These are phyloP conservation scores for Azolla pinnata DNA, from an alignment of 75 land plant genomes.

Conservation along the genomic window DNA sequence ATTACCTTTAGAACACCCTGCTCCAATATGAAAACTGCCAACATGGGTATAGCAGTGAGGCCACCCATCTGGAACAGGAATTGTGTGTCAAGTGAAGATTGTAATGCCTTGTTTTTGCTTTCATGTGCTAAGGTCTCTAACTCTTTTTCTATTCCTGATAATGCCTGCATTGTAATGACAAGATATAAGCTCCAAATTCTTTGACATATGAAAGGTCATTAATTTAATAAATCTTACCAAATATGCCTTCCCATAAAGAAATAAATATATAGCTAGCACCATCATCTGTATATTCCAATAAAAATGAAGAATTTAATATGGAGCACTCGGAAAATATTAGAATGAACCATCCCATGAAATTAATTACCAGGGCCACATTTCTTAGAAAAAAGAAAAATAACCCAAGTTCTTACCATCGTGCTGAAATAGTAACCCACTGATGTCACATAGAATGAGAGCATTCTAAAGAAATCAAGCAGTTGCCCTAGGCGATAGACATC, in stretches of 20 bases:
- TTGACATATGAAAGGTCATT: background rate
- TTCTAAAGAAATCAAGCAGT: conserved; percentile 89
- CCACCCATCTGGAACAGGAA: conserved; percentile 89
- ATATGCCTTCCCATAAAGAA: conserved; percentile 93
- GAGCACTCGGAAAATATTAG: no score
- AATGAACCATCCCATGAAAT: background rate
- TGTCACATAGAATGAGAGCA: conserved; percentile 83
- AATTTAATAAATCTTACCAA: conserved; percentile 45
- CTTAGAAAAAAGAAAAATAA: conserved; percentile 2
- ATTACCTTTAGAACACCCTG: conserved; percentile 61
- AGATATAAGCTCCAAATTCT: background rate
- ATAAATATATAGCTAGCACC: conserved; percentile 65
- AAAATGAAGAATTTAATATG: background rate
- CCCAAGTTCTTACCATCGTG: conserved; percentile 57
- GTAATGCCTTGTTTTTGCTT: conserved; percentile 44
- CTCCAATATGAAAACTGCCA: conserved; percentile 82
- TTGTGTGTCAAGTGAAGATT: conserved; percentile 68
- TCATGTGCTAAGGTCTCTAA: conserved; percentile 32
- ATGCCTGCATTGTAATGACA: conserved; percentile 42
- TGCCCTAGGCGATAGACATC: conserved; percentile 90
- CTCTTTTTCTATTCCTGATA: conserved; percentile 66
- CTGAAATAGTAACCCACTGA: conserved; percentile 87
- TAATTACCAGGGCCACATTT: background rate
- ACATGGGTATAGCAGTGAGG: conserved; percentile 91
- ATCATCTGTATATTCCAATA: conserved; percentile 47